These are phyloP conservation scores for Ceratocystis lukuohia DNA, from an alignment of 2,329 filamentous ascomycete species.

Conservation along the genomic window DNA sequence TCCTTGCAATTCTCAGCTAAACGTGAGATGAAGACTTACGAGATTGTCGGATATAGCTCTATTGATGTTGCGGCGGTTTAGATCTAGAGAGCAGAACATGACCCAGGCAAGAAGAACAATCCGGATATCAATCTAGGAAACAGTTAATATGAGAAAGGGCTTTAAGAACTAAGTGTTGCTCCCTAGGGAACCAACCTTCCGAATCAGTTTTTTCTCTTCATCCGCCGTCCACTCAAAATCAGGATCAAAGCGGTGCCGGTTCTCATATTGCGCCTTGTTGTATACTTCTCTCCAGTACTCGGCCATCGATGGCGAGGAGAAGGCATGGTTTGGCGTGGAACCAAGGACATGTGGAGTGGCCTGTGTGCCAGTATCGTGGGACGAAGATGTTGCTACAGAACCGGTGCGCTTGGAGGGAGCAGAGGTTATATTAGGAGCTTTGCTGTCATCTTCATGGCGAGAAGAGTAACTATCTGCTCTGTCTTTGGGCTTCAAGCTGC, in stretches of 20 bases:
- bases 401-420: conserved; percentile 8
- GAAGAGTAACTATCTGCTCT: neutral
- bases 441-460: neutral
- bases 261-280: conserved; percentile 45
- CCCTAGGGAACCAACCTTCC: conserved; percentile 23
- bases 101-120: conserved; percentile 29
- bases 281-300: conserved; percentile 42
- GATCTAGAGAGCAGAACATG: conserved; percentile 36
- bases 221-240: conserved; percentile 32
- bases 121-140: conserved; percentile 16
- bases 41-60: conserved; percentile 31
- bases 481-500: neutral
- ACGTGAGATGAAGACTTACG: conserved; percentile 21
- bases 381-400: conserved; percentile 3
- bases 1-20: conserved; percentile 15
- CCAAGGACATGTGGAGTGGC: conserved; percentile 21
- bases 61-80: conserved; percentile 36
- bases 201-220: conserved; percentile 35
- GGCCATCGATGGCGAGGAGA: conserved; percentile 38
- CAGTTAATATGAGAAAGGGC: neutral
- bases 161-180: neutral
- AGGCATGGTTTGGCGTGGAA: conserved; percentile 31
- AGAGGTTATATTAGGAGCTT: neutral
- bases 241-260: conserved; percentile 44
- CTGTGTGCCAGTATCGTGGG: conserved; percentile 23